phyloP scores from a whole-genome alignment of 2,329 filamentous ascomycete genomes.

The Phaeosphaeria sp. region DNA sequence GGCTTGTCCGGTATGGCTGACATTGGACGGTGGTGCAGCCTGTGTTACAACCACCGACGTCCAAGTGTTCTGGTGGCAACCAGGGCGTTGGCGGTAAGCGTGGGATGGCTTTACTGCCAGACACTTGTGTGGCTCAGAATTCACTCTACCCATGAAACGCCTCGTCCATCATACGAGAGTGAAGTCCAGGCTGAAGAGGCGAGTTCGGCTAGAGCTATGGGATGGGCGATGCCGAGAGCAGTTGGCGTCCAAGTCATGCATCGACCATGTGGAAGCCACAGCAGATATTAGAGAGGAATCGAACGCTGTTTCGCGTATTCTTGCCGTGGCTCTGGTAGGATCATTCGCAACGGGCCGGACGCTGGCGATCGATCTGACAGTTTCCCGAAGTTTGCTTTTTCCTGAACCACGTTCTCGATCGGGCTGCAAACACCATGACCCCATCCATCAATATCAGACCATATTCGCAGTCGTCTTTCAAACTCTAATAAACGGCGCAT shows the following conservation, averaged over 20 bases:
- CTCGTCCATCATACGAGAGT: not conserved
- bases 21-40: not conserved
- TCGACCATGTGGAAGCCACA: conserved; percentile 1
- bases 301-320: not conserved
- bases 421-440: not conserved
- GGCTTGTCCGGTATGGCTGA: conserved; percentile 4
- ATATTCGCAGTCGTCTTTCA: not conserved
- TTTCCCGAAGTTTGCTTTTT: not conserved
- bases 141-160: not conserved
- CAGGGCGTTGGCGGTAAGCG: not conserved
- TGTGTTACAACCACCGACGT: not conserved
- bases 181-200: not conserved
- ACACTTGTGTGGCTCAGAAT: not conserved
- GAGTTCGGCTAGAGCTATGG: not conserved
- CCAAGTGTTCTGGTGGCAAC: not conserved
- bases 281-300: not conserved
- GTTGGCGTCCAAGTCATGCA: not conserved
- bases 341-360: not conserved
- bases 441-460: not conserved
- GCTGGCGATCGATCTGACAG: not conserved
- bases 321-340: not conserved
- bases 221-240: not conserved
- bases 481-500: not conserved
- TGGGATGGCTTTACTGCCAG: not conserved
- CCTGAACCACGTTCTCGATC: not conserved